Base-by-base conservation (phyloP, 164 flowering plant genomes). In the Nymphaea thermarum region DNA sequence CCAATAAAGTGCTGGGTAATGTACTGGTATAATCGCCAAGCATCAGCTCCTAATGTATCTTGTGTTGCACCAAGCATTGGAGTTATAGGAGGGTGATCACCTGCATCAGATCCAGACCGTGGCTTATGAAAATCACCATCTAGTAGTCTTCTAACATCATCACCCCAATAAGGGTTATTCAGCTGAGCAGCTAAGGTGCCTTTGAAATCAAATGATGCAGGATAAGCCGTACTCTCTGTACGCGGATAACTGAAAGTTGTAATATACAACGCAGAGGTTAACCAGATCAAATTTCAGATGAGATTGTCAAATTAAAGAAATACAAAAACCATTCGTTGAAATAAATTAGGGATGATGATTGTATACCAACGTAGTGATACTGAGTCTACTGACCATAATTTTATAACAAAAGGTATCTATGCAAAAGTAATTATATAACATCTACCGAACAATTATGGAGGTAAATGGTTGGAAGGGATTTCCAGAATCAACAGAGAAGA, bases 71-170 rank as follows among this genome's bases (percentile, higher is more conserved):
- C 74, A 15, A 80, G 75, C 89, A 93, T 83, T 74, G 98, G 98
- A 72, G 98, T 93, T 66, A 93, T 88, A 65, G 98, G 98, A 71
- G 98, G 98, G 74, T 89, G 97, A 65, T 93, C 98, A 68, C 98
- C 98, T 43, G 71, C 98, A 84, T 93, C 96, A 51, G 87, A 83
- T 72, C 97, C 98, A 14, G 73, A 68, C 55, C 81, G 77, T 64
- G 98, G 97, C 74, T 85, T 89, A 60, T 68, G 77, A 75, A 80
- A 87, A 63, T 94, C 96, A 78, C 75, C 75, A 66, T 77, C 73
- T 41, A 93, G 84, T 66, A 93, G 82, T 60, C 60, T 65, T 61
- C 76, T 77, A 15, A 82, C 91, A 78, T 83, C 79, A 70, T 65
- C 68, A 25, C 97, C 94, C 85, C 87, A 87, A 18, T 76, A 60